Evolutionary conservation across 345 rosid genomes (phyloP), one percentile per base, ranked within the genome.

Genomic region (Camelina hispida): DNA sequence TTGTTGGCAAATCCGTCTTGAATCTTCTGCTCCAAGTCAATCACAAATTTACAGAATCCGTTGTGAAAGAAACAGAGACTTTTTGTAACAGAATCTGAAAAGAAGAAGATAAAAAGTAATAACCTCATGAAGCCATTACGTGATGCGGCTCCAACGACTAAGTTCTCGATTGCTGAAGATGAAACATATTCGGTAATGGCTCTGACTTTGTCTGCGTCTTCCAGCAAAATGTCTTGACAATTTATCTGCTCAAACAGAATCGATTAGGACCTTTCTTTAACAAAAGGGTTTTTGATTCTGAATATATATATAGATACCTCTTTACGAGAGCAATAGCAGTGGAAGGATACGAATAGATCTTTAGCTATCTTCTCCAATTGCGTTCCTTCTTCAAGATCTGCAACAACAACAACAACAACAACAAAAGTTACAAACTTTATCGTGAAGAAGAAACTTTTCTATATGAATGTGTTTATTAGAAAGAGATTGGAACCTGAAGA

Each of bases 301-400:
- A 88, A 0, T 79, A 87, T 7, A 34, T 20, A 32, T 1, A 32
- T 3, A 4, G n/a, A n/a, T 20, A 61, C 97, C 66, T 92, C 96
- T 81, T 95, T 95, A 25, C 92, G 96, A 2, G 97, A 89, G 69
- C 97, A 90, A 37, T 85, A 95, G 75, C 96, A 95, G 23, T 81
- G 97, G 82, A 87, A 92, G 12, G 96, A 78, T 72, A 88, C 81
- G 69, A 94, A 90, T 30, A 94, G 85, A 42, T 94, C 96, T 79
- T 76, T 88, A n/a, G 88, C 73, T 52, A 56, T 47, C 81, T 84
- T 88, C 67, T 91, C 91, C 2, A 75, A 56, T 23, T 80, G 83
- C 0, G 77, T 71, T 66, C 34, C 62, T 20, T 78, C 81, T 18
- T 66, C 77, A 51, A 42, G 18, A 71, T 78, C 81, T 71, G 28